Evolutionary conservation across 2,329 filamentous ascomycete species (phyloP).

Genomic region (Myriosclerotinia duriaeana): DNA sequence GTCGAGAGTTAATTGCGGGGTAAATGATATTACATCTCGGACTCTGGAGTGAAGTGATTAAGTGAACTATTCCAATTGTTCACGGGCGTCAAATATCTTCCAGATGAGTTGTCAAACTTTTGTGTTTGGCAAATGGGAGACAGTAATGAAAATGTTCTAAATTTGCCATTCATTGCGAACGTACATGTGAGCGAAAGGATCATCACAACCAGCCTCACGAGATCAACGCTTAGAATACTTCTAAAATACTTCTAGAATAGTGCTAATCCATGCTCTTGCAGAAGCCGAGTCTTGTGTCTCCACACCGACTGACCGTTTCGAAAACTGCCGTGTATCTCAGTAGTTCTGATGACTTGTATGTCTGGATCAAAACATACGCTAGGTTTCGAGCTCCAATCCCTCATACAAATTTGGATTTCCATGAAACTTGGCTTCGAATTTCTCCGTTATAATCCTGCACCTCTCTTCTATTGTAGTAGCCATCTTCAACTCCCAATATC

Average conservation of each 20-base stretch:
- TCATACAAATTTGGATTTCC: background rate
- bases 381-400: background rate
- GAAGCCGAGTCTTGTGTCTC: slow-evolving; percentile 2
- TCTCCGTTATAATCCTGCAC: background rate
- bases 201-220: background rate
- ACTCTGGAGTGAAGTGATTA: background rate
- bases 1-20: background rate
- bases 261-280: background rate
- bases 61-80: background rate
- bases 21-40: background rate
- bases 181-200: background rate
- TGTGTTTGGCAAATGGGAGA: background rate
- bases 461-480: background rate
- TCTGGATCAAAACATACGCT: background rate
- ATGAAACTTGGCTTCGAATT: background rate
- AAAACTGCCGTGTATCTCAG: background rate
- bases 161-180: background rate
- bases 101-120: background rate
- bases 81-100: background rate
- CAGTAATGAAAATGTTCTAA: background rate
- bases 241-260: background rate
- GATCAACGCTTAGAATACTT: background rate
- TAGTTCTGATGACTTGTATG: too few species aligned
- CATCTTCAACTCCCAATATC: background rate
- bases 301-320: background rate